A percentile compares a stretch with the other conserved stretches of the same genome.
Evolutionary conservation across 2,329 filamentous ascomycete species (phyloP).

Genomic region (Phaeosphaeriaceae sp.): DNA sequence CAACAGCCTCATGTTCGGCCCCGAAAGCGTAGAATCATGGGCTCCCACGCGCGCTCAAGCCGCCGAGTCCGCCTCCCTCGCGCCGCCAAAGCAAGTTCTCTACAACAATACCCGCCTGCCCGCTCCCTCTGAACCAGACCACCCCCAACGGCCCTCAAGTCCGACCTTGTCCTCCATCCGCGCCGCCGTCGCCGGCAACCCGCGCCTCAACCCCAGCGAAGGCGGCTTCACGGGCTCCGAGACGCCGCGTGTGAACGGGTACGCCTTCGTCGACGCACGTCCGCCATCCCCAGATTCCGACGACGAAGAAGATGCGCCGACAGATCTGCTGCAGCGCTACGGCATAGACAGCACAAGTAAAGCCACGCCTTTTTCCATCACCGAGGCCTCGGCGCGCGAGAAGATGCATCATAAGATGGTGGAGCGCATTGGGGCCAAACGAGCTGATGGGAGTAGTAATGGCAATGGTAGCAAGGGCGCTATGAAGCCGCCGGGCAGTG

Average conservation of each 20-base stretch:
- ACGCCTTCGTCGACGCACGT: slow-evolving; percentile 92
- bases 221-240: slow-evolving; percentile 70
- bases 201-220: slow-evolving; percentile 68
- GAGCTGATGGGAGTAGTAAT: slow-evolving; percentile 3
- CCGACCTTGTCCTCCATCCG: slow-evolving; percentile 83
- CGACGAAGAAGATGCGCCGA: slow-evolving; percentile 47
- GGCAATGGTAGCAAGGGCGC: background rate
- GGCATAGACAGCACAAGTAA: slow-evolving; percentile 38
- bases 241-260: slow-evolving; percentile 91
- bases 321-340: slow-evolving; percentile 53
- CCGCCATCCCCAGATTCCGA: slow-evolving; percentile 70
- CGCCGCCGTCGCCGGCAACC: slow-evolving; percentile 80
- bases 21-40: slow-evolving; percentile 67
- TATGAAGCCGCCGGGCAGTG: slow-evolving; percentile 6
- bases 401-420: slow-evolving; percentile 76
- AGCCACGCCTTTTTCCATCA: slow-evolving; percentile 70
- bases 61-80: slow-evolving; percentile 73
- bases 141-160: slow-evolving; percentile 67
- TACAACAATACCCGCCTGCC: slow-evolving; percentile 86
- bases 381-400: slow-evolving; percentile 77
- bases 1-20: slow-evolving; percentile 87
- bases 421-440: slow-evolving; percentile 43
- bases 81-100: slow-evolving; percentile 76
- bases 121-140: slow-evolving; percentile 41
- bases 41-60: slow-evolving; percentile 68